phyloP scores from a whole-genome alignment of 371 early-diverging fungal species.

The Mucor plumbeus region DNA sequence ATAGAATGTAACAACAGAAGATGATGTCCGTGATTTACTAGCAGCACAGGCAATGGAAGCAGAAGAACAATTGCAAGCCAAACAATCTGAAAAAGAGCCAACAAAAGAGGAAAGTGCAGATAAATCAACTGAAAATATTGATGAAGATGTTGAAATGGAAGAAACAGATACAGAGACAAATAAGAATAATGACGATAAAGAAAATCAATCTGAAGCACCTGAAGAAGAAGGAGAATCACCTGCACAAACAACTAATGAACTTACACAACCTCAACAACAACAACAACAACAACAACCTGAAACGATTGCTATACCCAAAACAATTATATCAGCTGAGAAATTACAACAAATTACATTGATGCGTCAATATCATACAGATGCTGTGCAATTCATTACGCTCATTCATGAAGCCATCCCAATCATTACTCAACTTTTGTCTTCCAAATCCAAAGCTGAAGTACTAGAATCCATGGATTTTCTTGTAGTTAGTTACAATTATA shows the following conservation, averaged over 20 bases:
- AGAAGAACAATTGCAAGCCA: conserved; percentile 1
- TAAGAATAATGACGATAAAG: conserved; percentile 28
- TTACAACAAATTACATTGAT: conserved; percentile 68
- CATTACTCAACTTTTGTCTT: conserved; percentile 84
- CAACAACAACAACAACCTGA: background rate
- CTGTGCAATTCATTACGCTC: conserved; percentile 80
- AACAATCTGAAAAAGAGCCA: background rate
- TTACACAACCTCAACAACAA: background rate
- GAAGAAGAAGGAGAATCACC: background rate
- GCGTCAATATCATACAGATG: conserved; percentile 85
- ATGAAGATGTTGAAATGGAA: conserved; percentile 22
- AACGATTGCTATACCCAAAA: conserved; percentile 6
- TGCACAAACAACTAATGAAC: background rate
- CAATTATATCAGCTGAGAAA: conserved; percentile 52
- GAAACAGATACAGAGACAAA: conserved; percentile 9
- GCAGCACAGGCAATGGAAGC: conserved; percentile 7
- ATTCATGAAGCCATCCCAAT: conserved; percentile 75
- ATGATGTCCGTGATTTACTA: conserved; percentile 15
- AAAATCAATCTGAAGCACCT: conserved; percentile 16
- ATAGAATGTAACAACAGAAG: conserved; percentile 20
- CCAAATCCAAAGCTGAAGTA: conserved; percentile 90
- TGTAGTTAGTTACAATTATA: conserved; percentile 81
- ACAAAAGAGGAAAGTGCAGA: background rate
- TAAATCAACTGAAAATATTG: conserved; percentile 4
- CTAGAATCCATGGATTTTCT: conserved; percentile 95